Percentiles rank a stretch among this genome's conserved stretches.
These are phyloP conservation scores for Datisca glomerata DNA, from an alignment of 306 rosid genomes.

Conservation along the genomic window DNA sequence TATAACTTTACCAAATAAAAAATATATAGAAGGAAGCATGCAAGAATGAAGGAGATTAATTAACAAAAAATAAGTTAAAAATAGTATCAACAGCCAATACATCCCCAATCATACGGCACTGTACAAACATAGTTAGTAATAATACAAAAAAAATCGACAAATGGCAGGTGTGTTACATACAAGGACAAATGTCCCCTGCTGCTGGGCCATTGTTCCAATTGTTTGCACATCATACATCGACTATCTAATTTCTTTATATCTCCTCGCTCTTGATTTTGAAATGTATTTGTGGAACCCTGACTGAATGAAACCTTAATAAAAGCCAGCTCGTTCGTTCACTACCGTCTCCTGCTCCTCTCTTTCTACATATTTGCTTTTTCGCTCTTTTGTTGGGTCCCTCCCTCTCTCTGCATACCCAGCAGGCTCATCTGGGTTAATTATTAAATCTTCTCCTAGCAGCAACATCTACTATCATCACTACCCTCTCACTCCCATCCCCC, in stretches of 20 bases:
- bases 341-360: not conserved
- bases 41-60: too few relatives aligned
- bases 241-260: not conserved
- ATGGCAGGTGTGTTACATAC: constrained; percentile 2
- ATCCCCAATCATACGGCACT: too few relatives aligned
- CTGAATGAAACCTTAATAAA: constrained; percentile 3
- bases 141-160: too few relatives aligned
- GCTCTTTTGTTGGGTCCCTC: constrained; percentile 7
- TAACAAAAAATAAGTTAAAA: too few relatives aligned
- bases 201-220: constrained; percentile 3
- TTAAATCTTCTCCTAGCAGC: constrained; percentile 4
- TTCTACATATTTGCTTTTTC: not conserved
- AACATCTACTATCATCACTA: not conserved
- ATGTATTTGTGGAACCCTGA: not conserved
- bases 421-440: not conserved
- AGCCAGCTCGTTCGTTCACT: not conserved
- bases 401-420: not conserved
- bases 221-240: constrained; percentile 7
- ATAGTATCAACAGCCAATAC: too few relatives aligned
- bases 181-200: constrained; percentile 3
- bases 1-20: too few relatives aligned
- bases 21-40: too few relatives aligned
- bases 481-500: not conserved
- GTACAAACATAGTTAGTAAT: too few relatives aligned
- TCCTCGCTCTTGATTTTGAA: constrained; percentile 1